Evolutionary conservation across 1,284 basidiomycete species (phyloP).

Genomic region (Tilletia walkeri): DNA sequence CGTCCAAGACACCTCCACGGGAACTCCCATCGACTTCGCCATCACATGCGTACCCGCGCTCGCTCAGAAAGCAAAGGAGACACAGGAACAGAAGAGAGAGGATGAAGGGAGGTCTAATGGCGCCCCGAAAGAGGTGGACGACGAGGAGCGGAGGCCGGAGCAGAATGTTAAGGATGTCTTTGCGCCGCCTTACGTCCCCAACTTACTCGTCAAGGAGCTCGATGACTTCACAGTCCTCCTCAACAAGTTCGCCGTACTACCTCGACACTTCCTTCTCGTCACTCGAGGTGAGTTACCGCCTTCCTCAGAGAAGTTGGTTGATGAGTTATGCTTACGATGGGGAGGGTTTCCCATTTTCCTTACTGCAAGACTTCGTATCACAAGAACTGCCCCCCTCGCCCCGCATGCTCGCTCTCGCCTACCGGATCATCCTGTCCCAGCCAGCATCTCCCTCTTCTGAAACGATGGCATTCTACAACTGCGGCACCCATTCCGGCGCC

Average conservation of each 20-base stretch:
- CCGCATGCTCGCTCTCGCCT: conserved; percentile 37
- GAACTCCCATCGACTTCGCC: neutral
- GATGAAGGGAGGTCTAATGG: conserved; percentile 9
- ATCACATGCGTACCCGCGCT: conserved; percentile 46
- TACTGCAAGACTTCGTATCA: conserved; percentile 32
- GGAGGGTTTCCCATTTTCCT: too few relatives aligned
- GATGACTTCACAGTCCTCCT: conserved; percentile 44
- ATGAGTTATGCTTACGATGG: too few relatives aligned
- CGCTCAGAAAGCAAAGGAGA: conserved; percentile 39
- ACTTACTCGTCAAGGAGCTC: conserved; percentile 42
- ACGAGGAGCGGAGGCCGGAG: neutral
- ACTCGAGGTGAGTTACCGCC: conserved; percentile 26
- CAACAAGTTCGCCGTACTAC: conserved; percentile 53
- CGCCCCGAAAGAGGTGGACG: neutral
- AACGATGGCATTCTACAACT: conserved; percentile 51
- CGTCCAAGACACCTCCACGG: conserved; percentile 18
- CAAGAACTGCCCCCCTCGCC: conserved; percentile 51
- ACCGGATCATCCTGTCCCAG: conserved; percentile 36
- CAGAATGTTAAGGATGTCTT: conserved; percentile 50
- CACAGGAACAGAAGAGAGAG: conserved; percentile 15
- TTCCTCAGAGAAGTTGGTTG: neutral
- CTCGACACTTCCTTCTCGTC: conserved; percentile 50
- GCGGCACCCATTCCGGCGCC: conserved; percentile 45
- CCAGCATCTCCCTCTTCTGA: conserved; percentile 22
- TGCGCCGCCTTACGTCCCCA: conserved; percentile 53